phyloP scores from a whole-genome alignment of 768 basidiomycete genomes.

The Tricholoma terreum region DNA sequence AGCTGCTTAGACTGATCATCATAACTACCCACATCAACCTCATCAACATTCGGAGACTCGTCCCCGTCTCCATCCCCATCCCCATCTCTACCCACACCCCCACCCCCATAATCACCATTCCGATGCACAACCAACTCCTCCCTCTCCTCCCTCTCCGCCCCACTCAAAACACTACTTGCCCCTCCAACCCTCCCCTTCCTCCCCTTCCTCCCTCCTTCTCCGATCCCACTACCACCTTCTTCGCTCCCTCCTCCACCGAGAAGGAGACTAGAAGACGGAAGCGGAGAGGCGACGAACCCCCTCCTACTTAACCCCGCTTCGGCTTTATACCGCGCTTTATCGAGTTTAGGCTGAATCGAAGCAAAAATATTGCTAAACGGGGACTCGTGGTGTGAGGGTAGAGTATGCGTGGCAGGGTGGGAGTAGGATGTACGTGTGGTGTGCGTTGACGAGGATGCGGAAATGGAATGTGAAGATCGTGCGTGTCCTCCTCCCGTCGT shows the following conservation, averaged over 20 bases:
- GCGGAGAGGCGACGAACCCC: conserved; percentile 46
- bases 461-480: conserved; percentile 14
- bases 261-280: conserved; percentile 22
- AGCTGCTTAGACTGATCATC: too few species aligned
- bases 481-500: neutral
- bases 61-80: neutral
- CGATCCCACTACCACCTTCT: neutral
- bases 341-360: conserved; percentile 53
- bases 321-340: conserved; percentile 66
- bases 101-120: conserved; percentile 47
- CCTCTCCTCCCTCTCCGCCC: neutral
- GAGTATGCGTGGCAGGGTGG: neutral
- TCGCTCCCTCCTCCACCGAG: conserved; percentile 4
- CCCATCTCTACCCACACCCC: conserved; percentile 37
- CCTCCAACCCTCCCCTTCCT: conserved; percentile 14
- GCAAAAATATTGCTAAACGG: conserved; percentile 41
- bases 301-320: conserved; percentile 63
- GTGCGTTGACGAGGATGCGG: neutral
- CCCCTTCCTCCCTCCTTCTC: conserved; percentile 1
- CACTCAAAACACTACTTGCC: conserved; percentile 14
- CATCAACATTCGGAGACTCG: too few species aligned
- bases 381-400: neutral
- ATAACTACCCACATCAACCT: too few species aligned
- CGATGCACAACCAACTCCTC: conserved; percentile 2
- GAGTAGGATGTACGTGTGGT: neutral